Evolutionary conservation across 1,284 basidiomycete species (phyloP).

Genomic region (Sanghuangporus weigelae): DNA sequence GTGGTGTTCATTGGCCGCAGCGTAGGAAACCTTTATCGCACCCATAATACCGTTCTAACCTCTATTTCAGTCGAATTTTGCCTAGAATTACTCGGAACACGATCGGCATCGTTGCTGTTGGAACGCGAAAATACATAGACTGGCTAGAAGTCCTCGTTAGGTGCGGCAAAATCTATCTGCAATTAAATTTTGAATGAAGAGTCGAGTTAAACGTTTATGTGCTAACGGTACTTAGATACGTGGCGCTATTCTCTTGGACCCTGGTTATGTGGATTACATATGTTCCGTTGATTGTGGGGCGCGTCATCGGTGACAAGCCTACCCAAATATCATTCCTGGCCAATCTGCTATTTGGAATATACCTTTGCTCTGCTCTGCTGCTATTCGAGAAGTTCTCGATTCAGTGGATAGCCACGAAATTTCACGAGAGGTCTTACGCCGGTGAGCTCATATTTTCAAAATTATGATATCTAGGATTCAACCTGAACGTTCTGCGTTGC

Average conservation of each 20-base stretch:
- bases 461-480: background rate
- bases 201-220: background rate
- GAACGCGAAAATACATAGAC: constrained; percentile 67
- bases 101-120: constrained; percentile 68
- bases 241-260: constrained; percentile 73
- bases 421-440: constrained; percentile 86
- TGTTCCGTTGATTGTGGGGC: constrained; percentile 56
- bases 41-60: constrained; percentile 24
- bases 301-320: constrained; percentile 24
- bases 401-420: constrained; percentile 81
- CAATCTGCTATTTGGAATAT: constrained; percentile 71
- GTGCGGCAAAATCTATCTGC: constrained; percentile 28
- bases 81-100: constrained; percentile 57
- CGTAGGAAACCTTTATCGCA: constrained; percentile 37
- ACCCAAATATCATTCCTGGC: constrained; percentile 45
- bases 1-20: constrained; percentile 72
- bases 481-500: background rate
- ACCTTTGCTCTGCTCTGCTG: constrained; percentile 68
- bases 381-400: constrained; percentile 83
- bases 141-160: constrained; percentile 66
- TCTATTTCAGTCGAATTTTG: constrained; percentile 39
- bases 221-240: constrained; percentile 41
- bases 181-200: background rate
- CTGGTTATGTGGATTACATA: constrained; percentile 63
- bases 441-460: constrained; percentile 34